These are phyloP conservation scores for Neurospora sp. DNA, from an alignment of 495 filamentous ascomycete genomes.

Conservation along the genomic window DNA sequence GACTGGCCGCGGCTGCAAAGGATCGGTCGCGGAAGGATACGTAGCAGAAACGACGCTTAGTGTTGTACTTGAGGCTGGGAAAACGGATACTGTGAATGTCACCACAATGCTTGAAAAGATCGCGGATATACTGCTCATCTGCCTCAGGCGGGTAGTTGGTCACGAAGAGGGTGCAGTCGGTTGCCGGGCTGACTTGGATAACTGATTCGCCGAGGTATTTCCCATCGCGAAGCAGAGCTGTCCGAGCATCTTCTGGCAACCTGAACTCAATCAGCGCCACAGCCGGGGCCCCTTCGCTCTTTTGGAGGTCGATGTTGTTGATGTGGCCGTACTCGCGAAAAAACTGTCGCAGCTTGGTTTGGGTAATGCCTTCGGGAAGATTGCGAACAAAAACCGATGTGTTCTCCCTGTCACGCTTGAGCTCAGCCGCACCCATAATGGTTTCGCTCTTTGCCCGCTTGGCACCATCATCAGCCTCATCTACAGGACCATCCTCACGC, in stretches of 20 bases:
- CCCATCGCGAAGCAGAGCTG: conserved; percentile 68
- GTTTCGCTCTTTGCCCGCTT: conserved; percentile 50
- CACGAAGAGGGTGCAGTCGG: conserved; percentile 72
- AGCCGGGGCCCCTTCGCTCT: conserved; percentile 47
- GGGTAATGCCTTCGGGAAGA: conserved; percentile 56
- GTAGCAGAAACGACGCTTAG: conserved; percentile 86
- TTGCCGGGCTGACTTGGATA: conserved; percentile 62
- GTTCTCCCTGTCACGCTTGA: conserved; percentile 80
- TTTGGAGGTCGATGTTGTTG: conserved; percentile 57
- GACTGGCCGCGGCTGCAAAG: conserved; percentile 55
- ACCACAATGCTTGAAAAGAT: conserved; percentile 67
- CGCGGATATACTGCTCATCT: conserved; percentile 69
- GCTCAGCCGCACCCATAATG: conserved; percentile 26
- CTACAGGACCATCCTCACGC: conserved; percentile 43
- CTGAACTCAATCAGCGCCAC: conserved; percentile 80
- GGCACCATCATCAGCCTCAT: conserved; percentile 27
- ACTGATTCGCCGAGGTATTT: conserved; percentile 61
- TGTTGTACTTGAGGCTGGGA: conserved; percentile 81
- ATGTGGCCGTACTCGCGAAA: conserved; percentile 83
- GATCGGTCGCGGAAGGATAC: conserved; percentile 64
- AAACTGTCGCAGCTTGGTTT: conserved; percentile 70
- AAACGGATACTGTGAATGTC: conserved; percentile 79
- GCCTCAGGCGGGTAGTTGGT: conserved; percentile 83
- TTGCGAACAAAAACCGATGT: conserved; percentile 72
- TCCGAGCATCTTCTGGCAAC: conserved; percentile 63